phyloP scores from a whole-genome alignment of 768 basidiomycete genomes.

The Tylopilus sp. region DNA sequence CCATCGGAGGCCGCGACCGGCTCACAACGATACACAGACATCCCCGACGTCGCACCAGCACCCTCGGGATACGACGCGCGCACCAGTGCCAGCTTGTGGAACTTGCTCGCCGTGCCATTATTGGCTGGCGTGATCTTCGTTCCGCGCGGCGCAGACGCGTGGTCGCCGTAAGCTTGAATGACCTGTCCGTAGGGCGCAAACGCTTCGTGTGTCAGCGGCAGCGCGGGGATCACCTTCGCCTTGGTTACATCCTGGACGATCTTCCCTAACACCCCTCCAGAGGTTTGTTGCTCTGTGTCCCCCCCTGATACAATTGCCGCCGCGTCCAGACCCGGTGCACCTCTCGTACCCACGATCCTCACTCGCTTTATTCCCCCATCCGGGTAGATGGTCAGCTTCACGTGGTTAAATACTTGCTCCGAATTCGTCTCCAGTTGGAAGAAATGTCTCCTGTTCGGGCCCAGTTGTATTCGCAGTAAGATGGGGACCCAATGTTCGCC shows the following conservation, averaged over 20 bases:
- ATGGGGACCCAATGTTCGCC: conserved; percentile 64
- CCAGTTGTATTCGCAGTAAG: conserved; percentile 74
- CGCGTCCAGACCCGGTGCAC: conserved; percentile 18
- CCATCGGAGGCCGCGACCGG: conserved; percentile 45
- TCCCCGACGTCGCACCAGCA: conserved; percentile 54
- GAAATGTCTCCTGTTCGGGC: conserved; percentile 86
- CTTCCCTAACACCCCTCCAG: background rate
- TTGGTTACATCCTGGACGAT: conserved; percentile 9
- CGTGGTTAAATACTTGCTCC: conserved; percentile 67
- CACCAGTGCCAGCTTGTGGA: conserved; percentile 83
- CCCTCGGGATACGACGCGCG: conserved; percentile 60
- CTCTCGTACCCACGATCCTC: conserved; percentile 69
- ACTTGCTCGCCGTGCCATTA: conserved; percentile 87
- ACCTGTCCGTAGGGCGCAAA: conserved; percentile 91
- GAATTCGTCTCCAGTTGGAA: conserved; percentile 75
- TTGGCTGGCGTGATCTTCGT: conserved; percentile 80
- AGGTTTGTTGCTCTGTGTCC: background rate
- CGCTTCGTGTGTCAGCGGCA: conserved; percentile 78
- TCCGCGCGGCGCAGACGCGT: conserved; percentile 61
- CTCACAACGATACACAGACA: conserved; percentile 84
- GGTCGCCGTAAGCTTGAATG: conserved; percentile 79
- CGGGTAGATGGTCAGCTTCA: conserved; percentile 86
- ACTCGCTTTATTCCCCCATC: conserved; percentile 96
- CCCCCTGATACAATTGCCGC: conserved; percentile 8
- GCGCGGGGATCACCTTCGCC: conserved; percentile 43